Evolutionary conservation across 805 yeast genomes (phyloP), one percentile per base, ranked within the genome.

Genomic region (Candida nemodendra): DNA sequence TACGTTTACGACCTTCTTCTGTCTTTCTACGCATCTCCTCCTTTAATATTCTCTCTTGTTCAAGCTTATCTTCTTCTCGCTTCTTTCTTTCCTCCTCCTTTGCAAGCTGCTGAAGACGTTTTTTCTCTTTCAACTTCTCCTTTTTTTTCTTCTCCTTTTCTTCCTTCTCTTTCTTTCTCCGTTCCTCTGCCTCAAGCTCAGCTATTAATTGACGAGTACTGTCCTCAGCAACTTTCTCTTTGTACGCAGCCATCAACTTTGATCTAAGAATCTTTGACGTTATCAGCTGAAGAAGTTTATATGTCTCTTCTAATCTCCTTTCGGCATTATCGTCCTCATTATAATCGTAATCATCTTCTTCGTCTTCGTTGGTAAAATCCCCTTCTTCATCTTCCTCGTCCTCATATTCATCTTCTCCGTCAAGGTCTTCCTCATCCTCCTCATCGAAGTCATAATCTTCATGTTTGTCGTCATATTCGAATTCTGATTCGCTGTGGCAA

Each of bases 151-250:
- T 71, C 50, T 81, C 82, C 57, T 79, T 80, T 55, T 79, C 76
- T 51, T 81, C 85, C 43, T 74, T 77, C 34, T 77, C 84, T 54
- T 74, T 79, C 58, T 79, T 75, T 31, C 79, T 77, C 32, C 64
- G 65, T 45, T 80, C 82, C 59, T 82, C 91, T 6, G 78, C 81
- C 47, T 83, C 89, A 30, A 83, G 65, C 53, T 84, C 91, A 54
- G 73, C 78, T 42, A 84, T 68, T 45, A 84, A 68, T 42, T 72
- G 75, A 40, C 71, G 65, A 9, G 83, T 73, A 41, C 81, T 71
- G 50, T 84, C 93, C 42, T 83, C 87, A 9, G 95, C 90, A 32
- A 84, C 76, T 47, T 79, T 83, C 51, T 83, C 90, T 44, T 84
- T 84, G 55, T 81, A 89, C 0, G 95, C 86, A 21, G 74, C 77